These are phyloP conservation scores for Oryza meridionalis DNA, from an alignment of 176 grass and related monocot species.

Conservation along the genomic window DNA sequence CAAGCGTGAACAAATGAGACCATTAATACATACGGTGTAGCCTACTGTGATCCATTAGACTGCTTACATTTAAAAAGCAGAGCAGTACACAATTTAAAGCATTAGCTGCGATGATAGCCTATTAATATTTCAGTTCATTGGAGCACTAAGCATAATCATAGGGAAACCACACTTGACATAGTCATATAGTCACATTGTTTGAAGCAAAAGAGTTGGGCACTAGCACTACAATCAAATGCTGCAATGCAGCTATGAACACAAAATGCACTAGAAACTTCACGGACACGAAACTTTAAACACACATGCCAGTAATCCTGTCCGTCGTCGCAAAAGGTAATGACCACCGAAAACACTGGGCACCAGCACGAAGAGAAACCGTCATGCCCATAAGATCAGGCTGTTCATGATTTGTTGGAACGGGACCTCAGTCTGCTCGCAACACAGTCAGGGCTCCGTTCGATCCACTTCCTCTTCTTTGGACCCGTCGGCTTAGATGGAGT, in stretches of 20 bases:
- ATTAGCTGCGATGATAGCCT: not conserved
- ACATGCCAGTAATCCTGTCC: not conserved
- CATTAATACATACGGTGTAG: too few species aligned
- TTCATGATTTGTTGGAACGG: constrained; percentile 33
- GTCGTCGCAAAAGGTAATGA: not conserved
- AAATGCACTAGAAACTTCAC: constrained; percentile 14
- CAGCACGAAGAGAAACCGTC: not conserved
- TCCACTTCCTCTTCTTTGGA: constrained; percentile 44
- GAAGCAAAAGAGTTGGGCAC: not conserved
- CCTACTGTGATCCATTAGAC: too few species aligned
- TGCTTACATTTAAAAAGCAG: too few species aligned
- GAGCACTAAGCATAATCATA: not conserved
- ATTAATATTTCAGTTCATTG: not conserved
- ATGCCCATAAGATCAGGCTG: not conserved
- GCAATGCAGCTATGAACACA: not conserved
- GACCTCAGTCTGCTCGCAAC: constrained; percentile 58
- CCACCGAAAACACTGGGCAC: not conserved
- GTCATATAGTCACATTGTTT: not conserved
- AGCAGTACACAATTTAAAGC: not conserved
- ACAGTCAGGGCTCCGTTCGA: constrained; percentile 45
- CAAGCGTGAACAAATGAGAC: too few species aligned
- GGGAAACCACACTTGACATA: not conserved
- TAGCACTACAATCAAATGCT: not conserved
- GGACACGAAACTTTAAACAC: not conserved
- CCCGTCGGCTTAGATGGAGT: constrained; percentile 33